A percentile compares a stretch with the other conserved stretches of the same genome.
Conservation (phyloP, 306 rosid species). For the Sphenostylis stenocarpa region DNA sequence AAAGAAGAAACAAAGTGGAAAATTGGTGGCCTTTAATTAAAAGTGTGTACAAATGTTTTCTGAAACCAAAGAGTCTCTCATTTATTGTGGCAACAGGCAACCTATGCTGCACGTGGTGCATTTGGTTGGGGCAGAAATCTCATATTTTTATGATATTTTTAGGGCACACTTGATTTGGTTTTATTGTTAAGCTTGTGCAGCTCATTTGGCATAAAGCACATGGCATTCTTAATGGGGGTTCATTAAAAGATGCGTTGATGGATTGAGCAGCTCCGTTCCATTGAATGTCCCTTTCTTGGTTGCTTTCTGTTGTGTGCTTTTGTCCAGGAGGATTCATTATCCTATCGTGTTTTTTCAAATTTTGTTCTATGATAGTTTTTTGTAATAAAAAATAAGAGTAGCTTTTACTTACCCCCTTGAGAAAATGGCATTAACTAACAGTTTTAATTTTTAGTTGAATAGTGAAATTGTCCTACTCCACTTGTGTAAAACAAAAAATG, state of each 20-base stretch:
- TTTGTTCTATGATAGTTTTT: neutral
- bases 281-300: neutral
- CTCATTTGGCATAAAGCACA: neutral
- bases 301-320: neutral
- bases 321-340: neutral
- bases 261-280: neutral
- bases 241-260: neutral
- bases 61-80: neutral
- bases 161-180: neutral
- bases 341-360: neutral
- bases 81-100: neutral
- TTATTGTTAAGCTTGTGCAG: neutral
- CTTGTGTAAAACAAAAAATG: too few species aligned
- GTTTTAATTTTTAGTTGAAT: too few species aligned
- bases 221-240: neutral
- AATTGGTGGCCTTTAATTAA: neutral
- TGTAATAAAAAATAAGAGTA: neutral
- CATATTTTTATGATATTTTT: neutral
- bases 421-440: too few species aligned
- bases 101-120: neutral
- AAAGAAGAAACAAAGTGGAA: neutral
- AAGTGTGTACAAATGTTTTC: neutral
- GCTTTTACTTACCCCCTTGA: too few species aligned
- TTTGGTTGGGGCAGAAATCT: neutral
- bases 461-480: too few species aligned